phyloP scores from a whole-genome alignment of 1,284 basidiomycete species.

The Hymenochaete sp. region DNA sequence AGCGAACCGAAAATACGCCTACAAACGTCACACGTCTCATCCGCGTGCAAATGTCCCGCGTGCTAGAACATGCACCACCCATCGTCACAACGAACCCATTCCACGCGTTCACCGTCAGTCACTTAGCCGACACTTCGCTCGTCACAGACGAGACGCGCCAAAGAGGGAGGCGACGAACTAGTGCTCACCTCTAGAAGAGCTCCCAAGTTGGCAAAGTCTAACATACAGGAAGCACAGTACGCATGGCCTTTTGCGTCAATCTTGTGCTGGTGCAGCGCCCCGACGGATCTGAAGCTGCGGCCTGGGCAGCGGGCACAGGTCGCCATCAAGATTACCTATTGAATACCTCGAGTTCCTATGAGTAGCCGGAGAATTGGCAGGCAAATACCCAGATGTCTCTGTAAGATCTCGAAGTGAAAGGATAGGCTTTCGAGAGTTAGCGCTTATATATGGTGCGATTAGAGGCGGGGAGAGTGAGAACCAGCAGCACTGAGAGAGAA shows the following conservation, averaged over 20 bases:
- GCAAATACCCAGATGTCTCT: not conserved
- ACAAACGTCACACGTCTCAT: slow-evolving; percentile 9
- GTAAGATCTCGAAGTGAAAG: no score
- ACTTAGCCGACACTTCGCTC: no score
- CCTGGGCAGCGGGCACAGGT: slow-evolving; percentile 1
- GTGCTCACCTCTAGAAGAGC: slow-evolving; percentile 8
- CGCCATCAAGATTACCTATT: not conserved
- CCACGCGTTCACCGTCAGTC: no score
- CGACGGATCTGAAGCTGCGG: slow-evolving; percentile 6
- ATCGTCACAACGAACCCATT: no score
- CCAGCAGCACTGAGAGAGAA: no score
- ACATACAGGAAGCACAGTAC: slow-evolving; percentile 7
- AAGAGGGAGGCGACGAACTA: no score
- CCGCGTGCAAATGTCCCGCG: no score
- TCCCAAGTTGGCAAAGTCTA: not conserved
- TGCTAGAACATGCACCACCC: no score
- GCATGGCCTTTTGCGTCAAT: slow-evolving; percentile 9
- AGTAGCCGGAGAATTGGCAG: not conserved
- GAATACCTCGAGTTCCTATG: no score
- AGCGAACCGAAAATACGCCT: slow-evolving; percentile 9
- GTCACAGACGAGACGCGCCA: no score
- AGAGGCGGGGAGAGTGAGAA: slow-evolving; percentile 1
- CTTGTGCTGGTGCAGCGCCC: slow-evolving; percentile 12
- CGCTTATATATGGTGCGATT: no score
- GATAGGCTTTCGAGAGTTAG: no score